Evolutionary conservation across 805 yeast genomes (phyloP).

Genomic region (Candida quercuum): DNA sequence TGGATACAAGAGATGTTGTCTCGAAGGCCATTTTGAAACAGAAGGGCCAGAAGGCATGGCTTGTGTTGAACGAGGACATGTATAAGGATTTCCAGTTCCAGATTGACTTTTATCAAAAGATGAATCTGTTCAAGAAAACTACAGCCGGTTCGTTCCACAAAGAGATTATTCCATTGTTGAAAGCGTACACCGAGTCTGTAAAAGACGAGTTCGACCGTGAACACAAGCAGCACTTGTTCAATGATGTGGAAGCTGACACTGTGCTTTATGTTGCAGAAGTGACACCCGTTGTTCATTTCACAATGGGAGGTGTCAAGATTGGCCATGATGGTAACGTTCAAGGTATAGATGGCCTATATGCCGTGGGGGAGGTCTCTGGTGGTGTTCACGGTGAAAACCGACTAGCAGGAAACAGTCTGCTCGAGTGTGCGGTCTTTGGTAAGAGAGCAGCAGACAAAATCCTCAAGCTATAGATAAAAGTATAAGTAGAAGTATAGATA

Average conservation of each 20-base stretch:
- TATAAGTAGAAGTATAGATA: constrained; percentile 7
- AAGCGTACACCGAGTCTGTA: constrained; percentile 13
- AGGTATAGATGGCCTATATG: constrained; percentile 41
- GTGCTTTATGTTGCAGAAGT: constrained; percentile 42
- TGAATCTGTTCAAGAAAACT: constrained; percentile 28
- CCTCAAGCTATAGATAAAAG: neutral
- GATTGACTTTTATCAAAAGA: constrained; percentile 44
- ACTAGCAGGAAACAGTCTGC: constrained; percentile 28
- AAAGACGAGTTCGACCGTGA: constrained; percentile 33
- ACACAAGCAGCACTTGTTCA: constrained; percentile 28
- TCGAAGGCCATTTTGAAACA: constrained; percentile 35
- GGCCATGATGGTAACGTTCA: constrained; percentile 35
- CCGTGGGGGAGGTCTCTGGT: constrained; percentile 65
- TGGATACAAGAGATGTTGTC: constrained; percentile 48
- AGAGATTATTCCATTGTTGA: constrained; percentile 11
- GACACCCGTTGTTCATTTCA: constrained; percentile 61
- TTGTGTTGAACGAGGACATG: constrained; percentile 38
- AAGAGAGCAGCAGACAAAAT: constrained; percentile 37
- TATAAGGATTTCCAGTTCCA: constrained; percentile 41
- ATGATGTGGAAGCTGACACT: constrained; percentile 22
- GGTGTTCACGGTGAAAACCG: constrained; percentile 65
- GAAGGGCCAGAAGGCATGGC: constrained; percentile 25
- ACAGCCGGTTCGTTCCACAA: constrained; percentile 25
- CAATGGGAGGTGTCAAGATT: constrained; percentile 63
- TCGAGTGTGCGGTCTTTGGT: constrained; percentile 42